These are phyloP conservation scores for Glomus cerebriforme DNA, from an alignment of 192 early-diverging fungal species.

Conservation along the genomic window DNA sequence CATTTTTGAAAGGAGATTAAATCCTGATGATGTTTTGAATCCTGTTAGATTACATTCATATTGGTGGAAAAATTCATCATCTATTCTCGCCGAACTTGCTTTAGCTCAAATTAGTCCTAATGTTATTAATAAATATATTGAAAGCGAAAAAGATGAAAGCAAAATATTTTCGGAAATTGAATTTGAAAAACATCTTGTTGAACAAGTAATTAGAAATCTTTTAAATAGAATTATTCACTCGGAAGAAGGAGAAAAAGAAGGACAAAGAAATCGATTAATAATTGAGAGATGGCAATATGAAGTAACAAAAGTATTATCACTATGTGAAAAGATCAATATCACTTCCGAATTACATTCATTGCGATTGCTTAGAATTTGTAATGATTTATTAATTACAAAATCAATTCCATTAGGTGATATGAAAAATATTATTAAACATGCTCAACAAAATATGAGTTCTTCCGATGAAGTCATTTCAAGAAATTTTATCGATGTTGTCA, in stretches of 20 bases:
- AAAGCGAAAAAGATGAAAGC: not conserved
- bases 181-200: constrained; percentile 13
- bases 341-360: not conserved
- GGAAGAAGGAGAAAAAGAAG: not conserved
- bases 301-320: constrained; percentile 6
- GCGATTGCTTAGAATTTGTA: constrained; percentile 7
- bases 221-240: not conserved
- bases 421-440: constrained; percentile 1
- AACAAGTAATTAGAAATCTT: not conserved
- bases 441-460: not conserved
- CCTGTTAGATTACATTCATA: constrained; percentile 20
- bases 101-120: not conserved
- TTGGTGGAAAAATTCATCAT: constrained; percentile 28
- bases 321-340: not conserved
- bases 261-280: not conserved
- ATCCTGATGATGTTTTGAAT: constrained; percentile 5
- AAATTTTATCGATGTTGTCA: not conserved
- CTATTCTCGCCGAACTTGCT: constrained; percentile 21
- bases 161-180: not conserved
- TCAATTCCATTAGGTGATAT: not conserved
- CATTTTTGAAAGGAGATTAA: constrained; percentile 14
- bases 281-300: constrained; percentile 9
- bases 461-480: not conserved
- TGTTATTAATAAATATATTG: not conserved
- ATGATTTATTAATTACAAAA: constrained; percentile 29